These are phyloP conservation scores for Xanthoparmelia taractica DNA, from an alignment of 495 filamentous ascomycete genomes.

Conservation along the genomic window DNA sequence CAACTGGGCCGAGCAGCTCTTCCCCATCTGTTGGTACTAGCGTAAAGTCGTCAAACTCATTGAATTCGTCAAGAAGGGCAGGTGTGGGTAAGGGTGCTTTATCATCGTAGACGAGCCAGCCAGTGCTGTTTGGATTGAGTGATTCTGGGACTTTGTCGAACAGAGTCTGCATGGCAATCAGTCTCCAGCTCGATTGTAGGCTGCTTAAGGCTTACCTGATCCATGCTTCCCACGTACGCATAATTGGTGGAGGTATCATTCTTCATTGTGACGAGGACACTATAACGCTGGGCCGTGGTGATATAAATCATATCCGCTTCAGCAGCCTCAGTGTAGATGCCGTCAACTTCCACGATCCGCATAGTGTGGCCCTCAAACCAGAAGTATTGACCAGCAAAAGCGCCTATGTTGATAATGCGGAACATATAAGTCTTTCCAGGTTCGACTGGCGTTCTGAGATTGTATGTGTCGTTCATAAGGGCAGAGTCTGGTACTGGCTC, in stretches of 20 bases:
- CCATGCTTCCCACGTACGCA: constrained; percentile 50
- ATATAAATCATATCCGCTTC: constrained; percentile 53
- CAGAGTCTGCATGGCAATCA: constrained; percentile 43
- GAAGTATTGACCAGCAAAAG: constrained; percentile 38
- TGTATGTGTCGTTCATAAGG: constrained; percentile 58
- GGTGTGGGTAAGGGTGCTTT: constrained; percentile 46
- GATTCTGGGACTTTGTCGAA: constrained; percentile 58
- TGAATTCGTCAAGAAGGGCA: constrained; percentile 45
- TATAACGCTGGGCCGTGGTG: constrained; percentile 63
- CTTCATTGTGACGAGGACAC: constrained; percentile 55
- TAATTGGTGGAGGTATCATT: constrained; percentile 41
- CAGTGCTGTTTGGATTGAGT: constrained; percentile 67
- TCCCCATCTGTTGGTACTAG: constrained; percentile 58
- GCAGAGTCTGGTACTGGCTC: constrained; percentile 61
- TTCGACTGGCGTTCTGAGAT: constrained; percentile 39
- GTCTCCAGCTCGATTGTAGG: neutral
- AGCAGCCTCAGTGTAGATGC: constrained; percentile 54
- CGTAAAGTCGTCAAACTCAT: constrained; percentile 63
- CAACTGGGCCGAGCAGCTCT: constrained; percentile 45
- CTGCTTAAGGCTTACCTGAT: constrained; percentile 33
- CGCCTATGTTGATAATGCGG: constrained; percentile 58
- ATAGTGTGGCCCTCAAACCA: constrained; percentile 50
- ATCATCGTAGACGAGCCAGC: constrained; percentile 64
- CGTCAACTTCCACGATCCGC: constrained; percentile 66
- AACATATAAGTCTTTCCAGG: constrained; percentile 55